Percentiles rank a stretch among this genome's conserved stretches.
These are phyloP conservation scores for Tolypocladium album DNA, from an alignment of 2,329 filamentous ascomycete species.

Conservation along the genomic window DNA sequence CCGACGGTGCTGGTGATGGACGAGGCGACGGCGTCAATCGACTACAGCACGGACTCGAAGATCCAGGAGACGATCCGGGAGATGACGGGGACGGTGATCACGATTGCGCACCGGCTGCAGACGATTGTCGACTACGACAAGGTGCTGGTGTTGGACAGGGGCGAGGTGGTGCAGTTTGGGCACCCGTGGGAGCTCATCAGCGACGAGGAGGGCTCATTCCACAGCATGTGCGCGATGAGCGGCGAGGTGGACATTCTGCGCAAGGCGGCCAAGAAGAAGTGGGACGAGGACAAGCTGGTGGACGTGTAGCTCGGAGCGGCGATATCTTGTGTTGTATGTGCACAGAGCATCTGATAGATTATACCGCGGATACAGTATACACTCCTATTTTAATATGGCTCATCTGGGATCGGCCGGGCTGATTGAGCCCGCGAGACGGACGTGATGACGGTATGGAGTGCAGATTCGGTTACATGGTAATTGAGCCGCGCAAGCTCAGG, in stretches of 20 bases:
- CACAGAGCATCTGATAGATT: background rate
- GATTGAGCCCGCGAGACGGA: no score
- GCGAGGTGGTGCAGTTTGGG: slow-evolving; percentile 78
- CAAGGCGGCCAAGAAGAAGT: slow-evolving; percentile 46
- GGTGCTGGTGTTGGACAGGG: slow-evolving; percentile 87
- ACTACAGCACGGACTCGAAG: slow-evolving; percentile 90
- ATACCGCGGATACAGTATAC: no score
- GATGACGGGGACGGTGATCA: slow-evolving; percentile 86
- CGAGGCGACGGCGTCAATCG: slow-evolving; percentile 93
- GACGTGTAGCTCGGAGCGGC: slow-evolving; percentile 14
- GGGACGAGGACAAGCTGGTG: slow-evolving; percentile 27
- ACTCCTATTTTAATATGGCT: no score
- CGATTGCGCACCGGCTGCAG: slow-evolving; percentile 88
- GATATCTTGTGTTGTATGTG: no score
- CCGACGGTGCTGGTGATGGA: slow-evolving; percentile 98
- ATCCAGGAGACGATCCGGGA: slow-evolving; percentile 97
- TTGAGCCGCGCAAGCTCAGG: background rate
- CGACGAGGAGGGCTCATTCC: slow-evolving; percentile 54
- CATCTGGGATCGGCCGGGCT: no score
- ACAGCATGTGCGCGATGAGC: slow-evolving; percentile 55
- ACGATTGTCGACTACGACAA: slow-evolving; percentile 99
- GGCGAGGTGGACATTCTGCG: slow-evolving; percentile 42
- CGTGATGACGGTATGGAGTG: no score
- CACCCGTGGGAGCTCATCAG: slow-evolving; percentile 75
- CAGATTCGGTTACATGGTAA: background rate